Evolutionary conservation across 2,329 filamentous ascomycete genomes (phyloP), one percentile per base, ranked within the genome.

Genomic region (Chaetomiaceae sp.): DNA sequence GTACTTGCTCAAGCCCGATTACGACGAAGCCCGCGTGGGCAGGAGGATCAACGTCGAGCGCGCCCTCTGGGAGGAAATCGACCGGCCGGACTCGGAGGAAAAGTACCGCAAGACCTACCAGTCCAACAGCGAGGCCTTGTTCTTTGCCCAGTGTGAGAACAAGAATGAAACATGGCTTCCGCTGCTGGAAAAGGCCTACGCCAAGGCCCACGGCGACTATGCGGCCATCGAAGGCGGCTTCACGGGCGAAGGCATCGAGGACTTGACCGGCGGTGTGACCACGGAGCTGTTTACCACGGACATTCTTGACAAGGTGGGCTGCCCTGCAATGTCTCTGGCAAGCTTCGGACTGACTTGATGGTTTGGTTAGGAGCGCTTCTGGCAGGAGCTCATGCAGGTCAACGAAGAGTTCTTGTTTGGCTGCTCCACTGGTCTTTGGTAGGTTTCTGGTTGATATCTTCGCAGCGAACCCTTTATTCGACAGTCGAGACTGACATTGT

Each of bases 371-470:
- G 85, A 95, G 46, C 79, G 82, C 20, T 95, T 95, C 66, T 95
- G 90, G 90, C 83, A 92, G 33, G 87, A 94, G 65, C 77, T 95
- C 21, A 81, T 85, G 69, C 84, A 86, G 57, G 88, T 90, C 53
- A 94, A 95, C 65, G 73, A 89, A 50, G 85, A 89, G 46, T 95
- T 94, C 62, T 71, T 89, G 7, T 89, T 89, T 61, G 85, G 85
- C n/a, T 87, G 84, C 62, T 80, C 77, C 0, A 82, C 80, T 0
- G 85, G 85, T 9, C 71, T 85, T 23, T 76, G 86, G 55, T 54
- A 45, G 6, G 48, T 52, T 44, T 8, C 5, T 8, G 2, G 8
- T 18, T 5, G 9, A 29, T 13, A 5, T 5, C 34, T 9, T 5
- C 9, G 25, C 25, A 5, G 25, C 34, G 2, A 27, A 1, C 1